Evolutionary conservation across 2,329 filamentous ascomycete species (phyloP), one percentile per base, ranked within the genome.

Genomic region (Neofusicoccum sp.): DNA sequence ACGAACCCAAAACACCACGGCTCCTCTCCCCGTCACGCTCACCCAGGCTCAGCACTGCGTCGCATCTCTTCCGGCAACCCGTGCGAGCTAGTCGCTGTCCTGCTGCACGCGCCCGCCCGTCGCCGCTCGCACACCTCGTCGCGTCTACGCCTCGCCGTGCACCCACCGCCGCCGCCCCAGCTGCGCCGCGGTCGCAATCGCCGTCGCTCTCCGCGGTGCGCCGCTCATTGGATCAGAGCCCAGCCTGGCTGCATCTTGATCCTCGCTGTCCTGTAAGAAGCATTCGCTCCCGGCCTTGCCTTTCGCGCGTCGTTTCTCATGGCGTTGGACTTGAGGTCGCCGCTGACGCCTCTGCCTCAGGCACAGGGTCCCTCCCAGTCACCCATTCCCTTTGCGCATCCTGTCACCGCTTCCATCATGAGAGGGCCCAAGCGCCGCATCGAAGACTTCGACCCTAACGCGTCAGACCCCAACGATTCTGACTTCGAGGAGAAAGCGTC

Each of bases 381-480:
- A n/a, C 34, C 36, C 33, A 14, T 36, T 56, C 34, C 28, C 12
- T 31, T 47, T 39, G 12, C 9, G 12, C 33, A 12, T n/a, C 34
- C 7, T 33, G 11, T 44, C 44, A 16, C 58, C 12, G 1, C 52
- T 49, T 41, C 29, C 39, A 54, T 11, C 48, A 77, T 77, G 76
- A 73, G 73, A 69, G 71, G 68, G 67, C 73, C 73, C 64, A 68
- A 68, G 71, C 74, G 78, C 64, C 76, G 76, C 69, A 70, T 63
- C 5, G 33, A 74, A 12, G 31, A 63, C 62, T 71, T 76, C 67
- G 75, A 77, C 64, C 74, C 74, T 50, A 76, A 74, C 69, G 72
- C 71, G 65, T 77, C 75, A 39, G 75, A 77, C 44, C 74, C 75
- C 22, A 73, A 77, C 49, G 75, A 77, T 60, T 69, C 71, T 65